Evolutionary conservation across 305 asterid genomes (phyloP).

Genomic region (Solanum hybrid): DNA sequence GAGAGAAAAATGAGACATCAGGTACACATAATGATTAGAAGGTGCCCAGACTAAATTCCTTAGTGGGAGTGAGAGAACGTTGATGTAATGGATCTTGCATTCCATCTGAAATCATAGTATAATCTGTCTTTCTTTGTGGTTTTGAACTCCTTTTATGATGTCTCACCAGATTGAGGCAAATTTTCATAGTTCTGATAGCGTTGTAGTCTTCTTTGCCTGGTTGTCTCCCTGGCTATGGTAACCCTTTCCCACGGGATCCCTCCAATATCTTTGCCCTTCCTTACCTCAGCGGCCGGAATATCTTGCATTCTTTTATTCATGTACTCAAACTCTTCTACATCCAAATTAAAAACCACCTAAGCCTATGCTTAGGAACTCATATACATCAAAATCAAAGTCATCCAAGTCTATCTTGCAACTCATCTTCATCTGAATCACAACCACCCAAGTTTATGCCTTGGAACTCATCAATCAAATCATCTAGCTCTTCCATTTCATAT

Average conservation of each 20-base stretch:
- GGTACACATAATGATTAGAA: too few species aligned
- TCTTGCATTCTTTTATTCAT: neutral
- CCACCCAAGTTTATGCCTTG: neutral
- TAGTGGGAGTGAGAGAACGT: too few species aligned
- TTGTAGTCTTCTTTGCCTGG: constrained; percentile 42
- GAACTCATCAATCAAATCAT: constrained; percentile 35
- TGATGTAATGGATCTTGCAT: too few species aligned
- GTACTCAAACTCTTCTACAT: neutral
- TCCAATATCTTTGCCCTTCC: constrained; percentile 40
- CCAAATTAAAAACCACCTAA: neutral
- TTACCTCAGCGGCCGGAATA: neutral
- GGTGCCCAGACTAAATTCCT: too few species aligned
- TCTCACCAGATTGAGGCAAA: constrained; percentile 55
- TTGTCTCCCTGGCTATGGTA: constrained; percentile 60
- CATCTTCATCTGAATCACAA: neutral
- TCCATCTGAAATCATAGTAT: neutral
- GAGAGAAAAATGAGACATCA: too few species aligned
- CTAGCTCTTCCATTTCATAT: constrained; percentile 20
- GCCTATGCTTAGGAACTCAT: neutral
- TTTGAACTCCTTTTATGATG: constrained; percentile 41
- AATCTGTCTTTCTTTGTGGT: neutral
- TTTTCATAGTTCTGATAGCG: constrained; percentile 68
- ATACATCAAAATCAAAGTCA: neutral
- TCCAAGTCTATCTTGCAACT: neutral
- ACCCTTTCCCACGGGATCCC: constrained; percentile 48